Evolutionary conservation across 169 alveolate species (phyloP).

Genomic region (Perkinsus marinus): DNA sequence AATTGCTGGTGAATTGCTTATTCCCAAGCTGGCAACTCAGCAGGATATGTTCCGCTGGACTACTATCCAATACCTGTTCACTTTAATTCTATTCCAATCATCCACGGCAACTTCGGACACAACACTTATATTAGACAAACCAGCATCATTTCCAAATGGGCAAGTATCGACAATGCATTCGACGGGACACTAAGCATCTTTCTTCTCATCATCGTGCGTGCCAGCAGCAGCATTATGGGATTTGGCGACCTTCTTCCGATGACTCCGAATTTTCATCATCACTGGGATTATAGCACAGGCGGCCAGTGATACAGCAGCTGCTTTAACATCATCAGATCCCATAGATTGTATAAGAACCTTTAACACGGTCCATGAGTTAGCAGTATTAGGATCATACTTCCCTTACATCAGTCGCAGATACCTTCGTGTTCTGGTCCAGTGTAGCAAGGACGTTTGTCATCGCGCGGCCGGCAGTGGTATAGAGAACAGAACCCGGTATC

Average conservation of each 20-base stretch:
- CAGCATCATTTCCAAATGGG: not conserved
- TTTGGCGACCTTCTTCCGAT: not conserved
- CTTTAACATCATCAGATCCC: not conserved
- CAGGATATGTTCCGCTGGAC: no score
- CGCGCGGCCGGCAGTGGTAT: conserved; percentile 1
- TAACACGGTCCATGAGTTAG: no score
- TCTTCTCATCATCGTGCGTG: not conserved
- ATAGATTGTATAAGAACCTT: not conserved
- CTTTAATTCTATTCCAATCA: no score
- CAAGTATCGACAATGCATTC: not conserved
- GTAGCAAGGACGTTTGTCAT: not conserved
- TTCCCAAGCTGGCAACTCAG: no score
- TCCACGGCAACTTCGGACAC: no score
- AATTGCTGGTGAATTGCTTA: no score
- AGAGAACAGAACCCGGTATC: not conserved
- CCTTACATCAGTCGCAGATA: not conserved
- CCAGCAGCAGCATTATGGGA: not conserved
- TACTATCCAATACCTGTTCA: no score
- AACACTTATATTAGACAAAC: no score
- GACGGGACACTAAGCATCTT: no score
- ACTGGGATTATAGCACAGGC: not conserved
- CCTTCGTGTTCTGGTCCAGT: not conserved
- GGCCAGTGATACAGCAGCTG: not conserved
- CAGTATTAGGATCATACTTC: not conserved
- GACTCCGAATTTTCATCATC: not conserved